Evolutionary conservation across 371 early-diverging fungal species (phyloP), one percentile per base, ranked within the genome.

Genomic region (Rhizomucor miehei): DNA sequence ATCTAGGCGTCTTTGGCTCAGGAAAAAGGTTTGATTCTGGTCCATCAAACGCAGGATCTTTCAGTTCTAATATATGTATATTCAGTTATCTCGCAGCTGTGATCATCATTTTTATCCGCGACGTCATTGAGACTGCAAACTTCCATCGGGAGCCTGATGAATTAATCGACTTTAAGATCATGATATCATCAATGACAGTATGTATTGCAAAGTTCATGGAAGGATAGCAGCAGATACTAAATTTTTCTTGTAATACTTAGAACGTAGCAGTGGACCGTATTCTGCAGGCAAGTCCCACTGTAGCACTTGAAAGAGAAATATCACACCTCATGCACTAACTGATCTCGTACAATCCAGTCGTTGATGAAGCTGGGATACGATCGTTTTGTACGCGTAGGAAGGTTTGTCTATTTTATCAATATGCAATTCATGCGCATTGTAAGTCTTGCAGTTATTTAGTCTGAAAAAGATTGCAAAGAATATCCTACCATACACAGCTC

Each of bases 191-290:
- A 10, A 87, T 85, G 77, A 87, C 89, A 67, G 52, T 21, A 23
- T 20, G 2, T 36, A n/a, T 14, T 47, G 12, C n/a, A n/a, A n/a
- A n/a, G n/a, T n/a, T n/a, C n/a, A n/a, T n/a, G n/a, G n/a, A n/a
- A n/a, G n/a, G n/a, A n/a, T n/a, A n/a, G n/a, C n/a, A n/a, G n/a
- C n/a, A n/a, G n/a, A n/a, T n/a, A n/a, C n/a, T n/a, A n/a, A n/a
- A n/a, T n/a, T n/a, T n/a, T n/a, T n/a, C n/a, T n/a, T n/a, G n/a
- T n/a, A n/a, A n/a, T n/a, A n/a, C n/a, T n/a, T 54, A 71, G 70
- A 91, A 90, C 60, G 92, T 94, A 5, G 96, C 96, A 4, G 95
- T 95, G 2, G 96, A 95, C 65, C 82, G 92, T 36, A 89, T 95
- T 47, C 67, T 95, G 19, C 59, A 56, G 62, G 81, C 75, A 69